Conservation (phyloP, 179 eudicot species). For the Corrigiola litoralis region DNA sequence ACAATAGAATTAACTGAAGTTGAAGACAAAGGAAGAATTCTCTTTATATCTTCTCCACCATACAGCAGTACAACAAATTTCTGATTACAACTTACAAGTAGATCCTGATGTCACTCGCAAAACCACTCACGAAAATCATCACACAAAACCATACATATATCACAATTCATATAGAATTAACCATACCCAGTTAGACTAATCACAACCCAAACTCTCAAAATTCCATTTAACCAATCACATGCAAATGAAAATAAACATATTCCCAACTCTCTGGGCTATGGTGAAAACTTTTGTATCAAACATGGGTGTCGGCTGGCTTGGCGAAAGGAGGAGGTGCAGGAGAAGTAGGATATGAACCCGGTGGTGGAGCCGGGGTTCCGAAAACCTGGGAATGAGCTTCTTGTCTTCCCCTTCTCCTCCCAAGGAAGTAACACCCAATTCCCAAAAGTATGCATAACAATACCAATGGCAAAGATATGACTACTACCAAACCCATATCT, state of each 20-base stretch:
- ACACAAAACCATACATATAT: neutral
- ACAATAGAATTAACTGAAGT: neutral
- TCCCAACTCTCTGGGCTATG: no score
- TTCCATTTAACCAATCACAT: neutral
- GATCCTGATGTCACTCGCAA: neutral
- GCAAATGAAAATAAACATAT: neutral
- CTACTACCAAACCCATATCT: conserved; percentile 67
- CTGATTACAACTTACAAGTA: no score
- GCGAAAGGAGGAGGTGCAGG: conserved; percentile 30
- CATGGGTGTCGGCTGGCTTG: conserved; percentile 23
- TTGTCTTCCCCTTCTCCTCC: conserved; percentile 59
- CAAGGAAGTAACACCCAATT: conserved; percentile 70
- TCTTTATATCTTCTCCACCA: neutral
- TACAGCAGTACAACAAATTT: neutral
- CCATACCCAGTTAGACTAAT: neutral
- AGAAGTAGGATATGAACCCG: conserved; percentile 30
- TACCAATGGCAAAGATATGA: conserved; percentile 66
- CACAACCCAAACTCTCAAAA: neutral
- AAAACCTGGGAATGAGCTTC: conserved; percentile 50
- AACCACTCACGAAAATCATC: neutral
- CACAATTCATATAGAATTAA: no score
- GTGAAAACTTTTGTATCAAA: no score
- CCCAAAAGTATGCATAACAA: conserved; percentile 54
- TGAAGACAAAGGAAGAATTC: neutral
- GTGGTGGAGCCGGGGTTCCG: conserved; percentile 67